A percentile compares a stretch with the other conserved stretches of the same genome.
phyloP scores from a whole-genome alignment of 208 protist species.

The Wallacemonas sp. region DNA sequence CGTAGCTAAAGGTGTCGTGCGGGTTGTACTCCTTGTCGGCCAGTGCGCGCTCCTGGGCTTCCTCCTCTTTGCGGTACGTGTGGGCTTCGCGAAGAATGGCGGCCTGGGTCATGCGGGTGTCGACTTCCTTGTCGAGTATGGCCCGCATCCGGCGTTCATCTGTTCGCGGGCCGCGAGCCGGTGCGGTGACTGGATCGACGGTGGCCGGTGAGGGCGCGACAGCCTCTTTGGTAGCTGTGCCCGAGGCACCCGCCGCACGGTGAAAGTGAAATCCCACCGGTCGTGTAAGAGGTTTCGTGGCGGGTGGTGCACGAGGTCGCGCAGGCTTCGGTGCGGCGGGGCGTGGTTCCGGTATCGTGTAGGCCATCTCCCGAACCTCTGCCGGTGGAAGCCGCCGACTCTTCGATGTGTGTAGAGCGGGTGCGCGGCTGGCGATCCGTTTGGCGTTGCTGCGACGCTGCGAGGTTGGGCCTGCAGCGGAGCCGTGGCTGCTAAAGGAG shows the following conservation, averaged over 20 bases:
- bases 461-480: background rate
- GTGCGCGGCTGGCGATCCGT: background rate
- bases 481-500: constrained; percentile 8
- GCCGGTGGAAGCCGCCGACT: constrained; percentile 33
- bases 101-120: constrained; percentile 44
- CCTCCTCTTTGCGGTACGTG: constrained; percentile 33
- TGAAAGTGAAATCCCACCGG: constrained; percentile 36
- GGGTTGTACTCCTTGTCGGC: constrained; percentile 41
- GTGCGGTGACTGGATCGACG: too few species aligned
- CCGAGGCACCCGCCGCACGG: too few species aligned
- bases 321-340: constrained; percentile 26
- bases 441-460: background rate
- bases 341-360: constrained; percentile 60
- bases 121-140: constrained; percentile 33
- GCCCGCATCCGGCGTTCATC: background rate
- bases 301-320: too few species aligned
- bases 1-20: constrained; percentile 43
- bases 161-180: too few species aligned
- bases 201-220: background rate
- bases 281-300: constrained; percentile 22
- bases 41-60: constrained; percentile 34
- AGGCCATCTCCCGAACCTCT: constrained; percentile 75
- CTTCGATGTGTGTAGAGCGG: background rate
- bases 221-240: background rate
- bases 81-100: constrained; percentile 62